Percentiles rank a stretch among this genome's conserved stretches.
Conservation (phyloP, 164 flowering plant species). For the Malania oleifera region DNA sequence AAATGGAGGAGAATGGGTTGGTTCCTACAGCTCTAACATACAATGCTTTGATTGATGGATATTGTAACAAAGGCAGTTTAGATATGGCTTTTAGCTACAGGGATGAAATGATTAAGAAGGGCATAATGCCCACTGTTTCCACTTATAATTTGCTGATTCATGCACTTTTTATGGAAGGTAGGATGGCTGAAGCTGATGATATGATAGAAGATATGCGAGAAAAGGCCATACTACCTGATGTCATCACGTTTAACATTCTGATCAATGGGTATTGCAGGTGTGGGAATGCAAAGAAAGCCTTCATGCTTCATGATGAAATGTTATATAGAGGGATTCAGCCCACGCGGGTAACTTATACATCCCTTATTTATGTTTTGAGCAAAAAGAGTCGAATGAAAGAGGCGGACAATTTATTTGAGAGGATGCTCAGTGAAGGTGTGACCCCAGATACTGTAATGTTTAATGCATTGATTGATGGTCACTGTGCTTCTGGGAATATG, state of each 20-base stretch:
- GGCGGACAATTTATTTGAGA: slow-evolving; percentile 65
- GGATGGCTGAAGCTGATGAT: slow-evolving; percentile 37
- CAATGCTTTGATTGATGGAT: slow-evolving; percentile 67
- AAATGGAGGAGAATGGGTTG: slow-evolving; percentile 53
- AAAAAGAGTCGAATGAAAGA: slow-evolving; percentile 52
- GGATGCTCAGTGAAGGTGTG: slow-evolving; percentile 34
- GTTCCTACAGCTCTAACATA: slow-evolving; percentile 55
- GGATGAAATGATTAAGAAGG: slow-evolving; percentile 65
- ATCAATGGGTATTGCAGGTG: slow-evolving; percentile 72
- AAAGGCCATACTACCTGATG: slow-evolving; percentile 44
- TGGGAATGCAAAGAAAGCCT: slow-evolving; percentile 57
- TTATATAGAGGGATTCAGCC: slow-evolving; percentile 49
- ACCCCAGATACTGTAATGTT: slow-evolving; percentile 63
- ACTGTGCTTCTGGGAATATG: slow-evolving; percentile 42
- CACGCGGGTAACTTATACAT: slow-evolving; percentile 60
- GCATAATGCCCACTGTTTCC: slow-evolving; percentile 48
- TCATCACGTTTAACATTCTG: slow-evolving; percentile 71
- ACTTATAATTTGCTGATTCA: slow-evolving; percentile 77
- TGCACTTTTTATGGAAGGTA: slow-evolving; percentile 59
- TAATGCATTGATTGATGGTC: slow-evolving; percentile 70
- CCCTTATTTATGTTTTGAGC: slow-evolving; percentile 64
- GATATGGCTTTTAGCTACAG: slow-evolving; percentile 48
- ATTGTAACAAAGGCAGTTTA: slow-evolving; percentile 59
- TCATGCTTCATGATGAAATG: slow-evolving; percentile 65
- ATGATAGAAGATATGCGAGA: slow-evolving; percentile 62